Percentiles rank a stretch among this genome's conserved stretches.
phyloP scores from a whole-genome alignment of 2,329 filamentous ascomycete species.

The Fusarium chuoi region DNA sequence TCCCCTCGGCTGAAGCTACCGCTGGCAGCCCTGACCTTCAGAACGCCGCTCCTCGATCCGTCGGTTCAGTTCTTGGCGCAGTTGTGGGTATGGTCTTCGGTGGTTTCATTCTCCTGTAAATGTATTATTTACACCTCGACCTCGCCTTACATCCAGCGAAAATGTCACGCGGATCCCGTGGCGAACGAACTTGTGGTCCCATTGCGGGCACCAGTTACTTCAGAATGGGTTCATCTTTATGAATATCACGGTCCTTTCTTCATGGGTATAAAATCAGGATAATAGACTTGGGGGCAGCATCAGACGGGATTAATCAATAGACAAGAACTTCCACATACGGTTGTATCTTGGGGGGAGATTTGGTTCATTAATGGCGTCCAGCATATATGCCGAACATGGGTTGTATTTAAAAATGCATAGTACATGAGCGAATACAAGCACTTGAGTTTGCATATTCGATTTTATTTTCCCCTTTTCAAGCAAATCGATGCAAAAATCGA shows the following conservation, averaged over 20 bases:
- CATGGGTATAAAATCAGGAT: slow-evolving; percentile 31
- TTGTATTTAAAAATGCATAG: slow-evolving; percentile 37
- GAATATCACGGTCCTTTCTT: slow-evolving; percentile 43
- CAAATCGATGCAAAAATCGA: neutral
- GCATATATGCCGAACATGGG: slow-evolving; percentile 31
- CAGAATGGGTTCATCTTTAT: slow-evolving; percentile 30
- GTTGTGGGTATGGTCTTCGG: slow-evolving; percentile 45
- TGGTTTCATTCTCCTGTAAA: slow-evolving; percentile 45
- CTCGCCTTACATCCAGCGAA: neutral
- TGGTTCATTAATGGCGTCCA: slow-evolving; percentile 34
- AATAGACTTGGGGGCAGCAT: slow-evolving; percentile 41
- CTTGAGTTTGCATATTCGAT: slow-evolving; percentile 2
- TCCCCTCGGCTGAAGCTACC: slow-evolving; percentile 48
- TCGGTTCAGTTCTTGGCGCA: slow-evolving; percentile 40
- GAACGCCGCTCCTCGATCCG: slow-evolving; percentile 47
- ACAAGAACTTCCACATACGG: slow-evolving; percentile 31
- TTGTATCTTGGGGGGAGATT: slow-evolving; percentile 23
- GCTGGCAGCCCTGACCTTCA: slow-evolving; percentile 50
- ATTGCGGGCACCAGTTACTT: neutral
- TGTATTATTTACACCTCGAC: neutral
- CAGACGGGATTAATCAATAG: slow-evolving; percentile 24
- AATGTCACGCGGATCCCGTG: slow-evolving; percentile 3
- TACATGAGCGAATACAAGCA: slow-evolving; percentile 34
- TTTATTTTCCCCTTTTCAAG: neutral
- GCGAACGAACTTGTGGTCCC: neutral